Base-by-base conservation (phyloP, 768 basidiomycete genomes). In the Termitomyces bulborhizus region DNA sequence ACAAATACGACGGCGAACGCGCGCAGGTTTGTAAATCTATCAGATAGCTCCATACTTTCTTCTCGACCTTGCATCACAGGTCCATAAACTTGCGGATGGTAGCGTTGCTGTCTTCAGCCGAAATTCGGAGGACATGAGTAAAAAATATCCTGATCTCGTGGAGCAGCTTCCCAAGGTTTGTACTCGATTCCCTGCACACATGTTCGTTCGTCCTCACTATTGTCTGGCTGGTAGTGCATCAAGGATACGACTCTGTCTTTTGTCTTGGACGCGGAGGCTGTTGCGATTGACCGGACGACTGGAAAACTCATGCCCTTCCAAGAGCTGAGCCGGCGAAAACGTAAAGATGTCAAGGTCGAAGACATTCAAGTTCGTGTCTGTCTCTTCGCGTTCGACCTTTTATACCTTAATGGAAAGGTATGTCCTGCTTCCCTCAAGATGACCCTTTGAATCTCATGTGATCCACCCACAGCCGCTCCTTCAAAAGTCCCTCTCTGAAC, bases 111-210 rank as follows among this genome's bases (percentile, higher is more conserved):
- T 99, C 42, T 99, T 98, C 71, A 95, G 93, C 68, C 77, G 97
- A 54, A 99, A 99, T 70, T 97, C 94, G 26, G 97, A 99, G 69
- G 94, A 99, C 62, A 99, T 98, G 97, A 94, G 89, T 68, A 93
- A 93, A 69, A 99, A 99, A 67, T 99, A 98, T 73, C 97, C 97
- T 0, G 97, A 99, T 74, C 77, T 99, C n/a, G 83, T 97, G 11
- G 91, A 93, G 57, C 94, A 98, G 66, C 76, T 98, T 18, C 93
- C 95, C 4, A 81, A 80, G 47, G 96, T 94, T 56, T 46, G 31
- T 34, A 34, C 75, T 64, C 12, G 52, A 42, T n/a, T 51, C 21
- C 3, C 15, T 41, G 9, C 6, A 27, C 29, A 34, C 50, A 6
- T 46, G 54, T 44, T 9, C 37, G 12, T 40, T 50, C 16, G 55